Conservation (phyloP, 2,329 filamentous ascomycete species). For the Aspergillus udagawae region DNA sequence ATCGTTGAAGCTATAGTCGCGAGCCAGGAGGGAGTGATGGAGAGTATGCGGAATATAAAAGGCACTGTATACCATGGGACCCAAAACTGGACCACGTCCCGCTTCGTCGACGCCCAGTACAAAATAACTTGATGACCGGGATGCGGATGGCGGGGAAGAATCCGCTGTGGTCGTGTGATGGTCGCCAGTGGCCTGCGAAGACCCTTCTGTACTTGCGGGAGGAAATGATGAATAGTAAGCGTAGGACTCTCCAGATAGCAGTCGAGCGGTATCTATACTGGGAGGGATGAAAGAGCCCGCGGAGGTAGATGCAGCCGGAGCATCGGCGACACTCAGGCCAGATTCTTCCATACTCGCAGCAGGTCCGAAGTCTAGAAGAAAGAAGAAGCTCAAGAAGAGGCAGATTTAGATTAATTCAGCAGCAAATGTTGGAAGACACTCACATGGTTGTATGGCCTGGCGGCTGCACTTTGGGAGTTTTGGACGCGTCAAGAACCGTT, state of each 20-base stretch:
- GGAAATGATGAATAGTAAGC: constrained; percentile 69
- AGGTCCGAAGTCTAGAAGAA: not conserved
- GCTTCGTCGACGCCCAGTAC: constrained; percentile 91
- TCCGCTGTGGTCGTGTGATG: not conserved
- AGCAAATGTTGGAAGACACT: not conserved
- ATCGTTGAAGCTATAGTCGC: constrained; percentile 85
- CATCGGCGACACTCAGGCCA: constrained; percentile 22
- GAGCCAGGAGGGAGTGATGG: constrained; percentile 69
- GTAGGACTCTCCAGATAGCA: constrained; percentile 66
- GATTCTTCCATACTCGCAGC: constrained; percentile 32
- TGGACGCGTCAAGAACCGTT: constrained; percentile 33
- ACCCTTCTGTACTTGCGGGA: constrained; percentile 46
- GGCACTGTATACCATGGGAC: constrained; percentile 63
- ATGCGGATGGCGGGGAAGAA: not conserved
- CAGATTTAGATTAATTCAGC: constrained; percentile 4
- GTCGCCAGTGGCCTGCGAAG: not conserved
- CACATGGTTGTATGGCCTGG: not conserved
- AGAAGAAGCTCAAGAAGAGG: not conserved
- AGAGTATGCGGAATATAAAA: constrained; percentile 67
- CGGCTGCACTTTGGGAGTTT: not conserved
- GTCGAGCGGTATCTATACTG: constrained; percentile 55
- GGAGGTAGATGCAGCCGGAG: constrained; percentile 29
- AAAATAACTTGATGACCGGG: constrained; percentile 9
- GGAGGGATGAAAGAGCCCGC: constrained; percentile 59
- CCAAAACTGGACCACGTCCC: constrained; percentile 88